Evolutionary conservation across 768 basidiomycete genomes (phyloP).

Genomic region (Trametes villosa): DNA sequence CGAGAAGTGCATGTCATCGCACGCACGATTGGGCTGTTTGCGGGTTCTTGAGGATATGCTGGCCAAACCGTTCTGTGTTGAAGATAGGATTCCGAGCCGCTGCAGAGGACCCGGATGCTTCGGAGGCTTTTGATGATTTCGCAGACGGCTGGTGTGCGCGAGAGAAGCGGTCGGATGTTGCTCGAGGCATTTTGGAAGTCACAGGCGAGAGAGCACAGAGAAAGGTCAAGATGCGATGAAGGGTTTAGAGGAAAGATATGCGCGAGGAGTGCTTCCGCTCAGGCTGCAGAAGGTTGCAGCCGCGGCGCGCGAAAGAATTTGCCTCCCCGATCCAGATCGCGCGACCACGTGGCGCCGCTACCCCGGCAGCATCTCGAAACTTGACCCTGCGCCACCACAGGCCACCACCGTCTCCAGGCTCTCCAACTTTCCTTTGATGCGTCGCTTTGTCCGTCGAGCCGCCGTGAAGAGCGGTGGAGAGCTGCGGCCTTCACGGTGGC

Average conservation of each 20-base stretch:
- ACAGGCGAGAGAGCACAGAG: background rate
- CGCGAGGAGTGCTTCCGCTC: background rate
- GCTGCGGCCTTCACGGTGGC: background rate
- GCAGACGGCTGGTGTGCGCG: conserved; percentile 67
- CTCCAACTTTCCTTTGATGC: background rate
- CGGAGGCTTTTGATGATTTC: conserved; percentile 53
- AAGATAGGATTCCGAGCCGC: conserved; percentile 83
- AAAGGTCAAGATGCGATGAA: background rate
- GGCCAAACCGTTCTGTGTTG: conserved; percentile 94
- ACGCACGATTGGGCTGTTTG: conserved; percentile 86
- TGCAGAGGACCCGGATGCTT: conserved; percentile 42
- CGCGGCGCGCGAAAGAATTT: conserved; percentile 3
- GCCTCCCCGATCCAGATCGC: conserved; percentile 4
- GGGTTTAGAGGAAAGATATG: background rate
- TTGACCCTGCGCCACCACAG: background rate
- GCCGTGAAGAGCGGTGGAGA: background rate
- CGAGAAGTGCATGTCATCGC: background rate
- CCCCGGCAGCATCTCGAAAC: background rate
- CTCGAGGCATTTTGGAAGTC: conserved; percentile 66
- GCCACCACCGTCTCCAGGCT: background rate
- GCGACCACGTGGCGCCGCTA: conserved; percentile 8
- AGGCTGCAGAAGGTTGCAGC: no score
- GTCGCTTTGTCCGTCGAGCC: background rate
- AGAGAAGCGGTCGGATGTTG: conserved; percentile 74
- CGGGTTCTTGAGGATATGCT: conserved; percentile 97